These are phyloP conservation scores for Aspergillus alliaceus DNA, from an alignment of 2,329 filamentous ascomycete genomes.

Conservation along the genomic window DNA sequence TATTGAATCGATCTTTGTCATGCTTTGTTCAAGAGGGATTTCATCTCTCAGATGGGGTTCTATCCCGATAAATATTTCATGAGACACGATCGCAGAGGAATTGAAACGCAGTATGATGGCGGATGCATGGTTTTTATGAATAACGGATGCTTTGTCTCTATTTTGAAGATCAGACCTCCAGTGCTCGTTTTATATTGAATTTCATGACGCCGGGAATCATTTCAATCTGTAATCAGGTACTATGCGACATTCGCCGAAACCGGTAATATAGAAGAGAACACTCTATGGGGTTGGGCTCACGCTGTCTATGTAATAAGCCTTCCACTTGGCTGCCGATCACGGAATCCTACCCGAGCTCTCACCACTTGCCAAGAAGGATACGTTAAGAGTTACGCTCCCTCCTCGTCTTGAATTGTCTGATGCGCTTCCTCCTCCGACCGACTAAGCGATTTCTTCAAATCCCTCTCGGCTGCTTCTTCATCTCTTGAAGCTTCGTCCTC, in stretches of 20 bases:
- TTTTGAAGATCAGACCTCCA: background rate
- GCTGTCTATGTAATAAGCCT: background rate
- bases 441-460: conserved; percentile 27
- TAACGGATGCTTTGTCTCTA: conserved; percentile 2
- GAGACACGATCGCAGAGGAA: conserved; percentile 7
- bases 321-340: background rate
- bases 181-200: background rate
- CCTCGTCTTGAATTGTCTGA: conserved; percentile 4
- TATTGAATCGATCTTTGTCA: conserved; percentile 8
- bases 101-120: conserved; percentile 2
- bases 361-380: background rate
- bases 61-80: background rate
- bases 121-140: background rate
- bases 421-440: conserved; percentile 12
- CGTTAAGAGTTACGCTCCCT: background rate
- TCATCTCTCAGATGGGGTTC: background rate
- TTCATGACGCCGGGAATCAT: background rate
- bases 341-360: background rate
- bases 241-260: background rate
- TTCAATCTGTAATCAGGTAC: background rate
- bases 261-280: background rate
- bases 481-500: conserved; percentile 28
- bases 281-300: background rate
- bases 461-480: conserved; percentile 31
- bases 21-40: background rate